Percentiles rank a stretch among this genome's conserved stretches.
Evolutionary conservation across 2,329 filamentous ascomycete genomes (phyloP).

Genomic region (Hymenoscyphus fraxineus): DNA sequence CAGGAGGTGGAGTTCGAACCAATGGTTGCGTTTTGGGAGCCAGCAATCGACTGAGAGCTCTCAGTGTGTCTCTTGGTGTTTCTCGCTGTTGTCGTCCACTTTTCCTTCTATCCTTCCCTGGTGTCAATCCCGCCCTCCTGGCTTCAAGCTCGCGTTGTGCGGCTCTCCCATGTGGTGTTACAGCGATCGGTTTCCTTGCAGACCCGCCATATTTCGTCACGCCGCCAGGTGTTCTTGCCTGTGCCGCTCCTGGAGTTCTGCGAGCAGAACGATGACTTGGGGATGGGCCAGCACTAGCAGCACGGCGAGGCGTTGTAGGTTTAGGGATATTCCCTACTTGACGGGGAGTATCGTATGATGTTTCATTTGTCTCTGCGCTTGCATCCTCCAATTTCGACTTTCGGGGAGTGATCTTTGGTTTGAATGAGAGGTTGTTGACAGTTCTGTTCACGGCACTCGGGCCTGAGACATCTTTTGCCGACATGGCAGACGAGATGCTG

Average conservation of each 20-base stretch:
- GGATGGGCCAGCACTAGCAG: slow-evolving; percentile 31
- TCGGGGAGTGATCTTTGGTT: slow-evolving; percentile 9
- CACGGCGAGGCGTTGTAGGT: slow-evolving; percentile 32
- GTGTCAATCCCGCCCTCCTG: slow-evolving; percentile 58
- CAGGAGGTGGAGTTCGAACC: slow-evolving; percentile 29
- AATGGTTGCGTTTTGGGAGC: slow-evolving; percentile 41
- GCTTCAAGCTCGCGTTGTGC: slow-evolving; percentile 56
- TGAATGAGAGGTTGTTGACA: slow-evolving; percentile 1
- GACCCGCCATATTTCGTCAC: slow-evolving; percentile 24
- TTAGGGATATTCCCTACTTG: slow-evolving; percentile 29
- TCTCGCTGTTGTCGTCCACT: slow-evolving; percentile 55
- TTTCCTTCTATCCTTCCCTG: slow-evolving; percentile 54
- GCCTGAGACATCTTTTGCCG: neutral
- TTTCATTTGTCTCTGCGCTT: slow-evolving; percentile 22
- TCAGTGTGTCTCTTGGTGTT: slow-evolving; percentile 51
- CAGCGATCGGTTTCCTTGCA: slow-evolving; percentile 23
- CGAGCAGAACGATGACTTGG: slow-evolving; percentile 28
- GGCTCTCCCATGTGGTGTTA: slow-evolving; percentile 59
- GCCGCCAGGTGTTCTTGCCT: slow-evolving; percentile 28
- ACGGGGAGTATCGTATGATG: slow-evolving; percentile 28
- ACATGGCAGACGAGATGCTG: neutral
- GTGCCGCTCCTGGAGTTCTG: slow-evolving; percentile 26
- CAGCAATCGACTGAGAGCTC: slow-evolving; percentile 51
- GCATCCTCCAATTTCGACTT: slow-evolving; percentile 25
- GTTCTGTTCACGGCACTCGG: neutral